Evolutionary conservation across 768 basidiomycete species (phyloP), one percentile per base, ranked within the genome.

Genomic region (Lactarius hatsudake): DNA sequence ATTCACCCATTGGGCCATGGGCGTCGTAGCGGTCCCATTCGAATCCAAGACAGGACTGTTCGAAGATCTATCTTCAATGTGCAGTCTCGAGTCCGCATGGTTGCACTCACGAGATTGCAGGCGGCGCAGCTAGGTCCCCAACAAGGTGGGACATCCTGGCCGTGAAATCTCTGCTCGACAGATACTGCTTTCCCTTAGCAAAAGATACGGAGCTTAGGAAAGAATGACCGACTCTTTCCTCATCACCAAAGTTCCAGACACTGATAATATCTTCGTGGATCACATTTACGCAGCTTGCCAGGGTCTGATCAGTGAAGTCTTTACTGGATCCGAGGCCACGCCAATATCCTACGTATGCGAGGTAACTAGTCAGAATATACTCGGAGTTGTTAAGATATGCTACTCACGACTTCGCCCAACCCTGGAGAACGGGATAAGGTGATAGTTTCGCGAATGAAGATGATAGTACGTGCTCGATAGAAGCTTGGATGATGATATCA

Each of bases 371-470:
- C 45, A 1, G 28, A 7, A 32, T 32, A 26, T 32, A 28, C 9
- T 23, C 18, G 2, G 23, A 15, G n/a, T 18, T 61, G 18, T 42
- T 23, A 20, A 23, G 2, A 15, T 30, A 53, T 40, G 18, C n/a
- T 18, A 62, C 65, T 66, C 23, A 66, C 65, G 48, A 48, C 45
- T 51, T 53, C 18, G 55, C 23, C 65, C 65, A 17, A 66, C 38
- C 6, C 65, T 66, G 28, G 57, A 18, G 17, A 3, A 53, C 15
- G 1, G 36, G 12, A 36, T 66, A 10, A 66, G 65, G 20, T 32
- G 17, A 30, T 9, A 9, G 13, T 17, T 23, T 5, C 48, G 43
- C 10, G n/a, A 58, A 18, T 13, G 38, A 26, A 58, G 17, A 23
- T 4, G 32, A 28, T 4, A 26, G 20, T 53, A 59, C 66, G 48